Evolutionary conservation across 345 rosid species (phyloP), one percentile per base, ranked within the genome.

Genomic region (Eucalyptus urophylla): DNA sequence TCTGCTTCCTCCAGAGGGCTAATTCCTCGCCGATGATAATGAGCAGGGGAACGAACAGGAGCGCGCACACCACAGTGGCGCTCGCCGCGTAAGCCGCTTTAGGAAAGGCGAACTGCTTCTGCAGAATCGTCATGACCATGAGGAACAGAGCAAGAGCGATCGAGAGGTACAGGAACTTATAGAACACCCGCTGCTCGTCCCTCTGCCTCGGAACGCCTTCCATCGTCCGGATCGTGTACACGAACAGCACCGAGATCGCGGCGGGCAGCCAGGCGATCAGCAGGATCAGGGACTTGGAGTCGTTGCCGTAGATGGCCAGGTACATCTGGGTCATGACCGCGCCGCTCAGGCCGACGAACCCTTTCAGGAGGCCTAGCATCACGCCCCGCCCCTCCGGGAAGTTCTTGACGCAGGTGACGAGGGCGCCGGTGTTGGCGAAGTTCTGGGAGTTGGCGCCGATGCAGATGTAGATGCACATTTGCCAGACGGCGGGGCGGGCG

Each of bases 201-300:
- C 93, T 93, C 58, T 94, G 94, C 86, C 95, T 76, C 83, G 83
- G 91, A 58, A 92, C 92, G 9, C 92, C 91, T 88, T 90, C 93
- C 89, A 93, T 89, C 16, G 90, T 92, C 90, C 99, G 89, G 89
- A 96, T 94, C 51, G 95, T 94, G 89, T 94, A 95, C 49, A 95
- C 98, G 91, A 97, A 96, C 40, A 94, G 90, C 6, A 97, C 93
- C 11, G 98, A 96, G 16, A 96, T 86, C 31, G 95, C 97, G 69
- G 98, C 96, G 4, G 99, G 99, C 22, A 97, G 92, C 99, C 99
- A 97, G 2, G 92, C 98, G 80, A 96, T 95, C 80, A 96, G 94
- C 31, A 97, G 92, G 89, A 97, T 95, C 54, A 97, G 90, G 87
- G 99, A 94, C 86, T 94, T 95, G 0, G 98, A 94, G 86, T 96